Conservation (phyloP, 176 grass and related monocot genomes). For the Carex pumila region DNA sequence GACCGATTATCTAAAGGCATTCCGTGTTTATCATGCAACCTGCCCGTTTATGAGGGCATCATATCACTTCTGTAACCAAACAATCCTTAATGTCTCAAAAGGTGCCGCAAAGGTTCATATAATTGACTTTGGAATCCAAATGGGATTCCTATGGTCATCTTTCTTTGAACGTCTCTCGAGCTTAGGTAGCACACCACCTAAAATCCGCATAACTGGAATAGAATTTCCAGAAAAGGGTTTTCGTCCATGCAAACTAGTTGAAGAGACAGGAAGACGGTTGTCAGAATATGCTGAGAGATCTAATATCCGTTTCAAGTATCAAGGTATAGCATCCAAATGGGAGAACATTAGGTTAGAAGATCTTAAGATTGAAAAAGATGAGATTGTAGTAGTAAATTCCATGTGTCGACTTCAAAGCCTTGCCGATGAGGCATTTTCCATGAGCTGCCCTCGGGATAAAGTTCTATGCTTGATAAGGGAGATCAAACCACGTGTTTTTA, state of each 20-base stretch:
- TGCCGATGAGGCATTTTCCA: neutral
- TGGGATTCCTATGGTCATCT: no score
- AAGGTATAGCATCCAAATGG: slow-evolving; percentile 32
- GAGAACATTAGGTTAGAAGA: slow-evolving; percentile 31
- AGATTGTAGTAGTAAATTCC: slow-evolving; percentile 30
- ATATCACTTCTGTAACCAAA: neutral
- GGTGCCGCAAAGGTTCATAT: no score
- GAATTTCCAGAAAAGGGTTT: slow-evolving; percentile 35
- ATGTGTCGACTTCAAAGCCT: slow-evolving; percentile 25
- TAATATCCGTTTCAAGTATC: slow-evolving; percentile 28
- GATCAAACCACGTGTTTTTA: no score
- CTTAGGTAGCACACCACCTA: neutral
- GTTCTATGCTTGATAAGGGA: no score
- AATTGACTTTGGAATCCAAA: no score
- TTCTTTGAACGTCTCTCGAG: no score
- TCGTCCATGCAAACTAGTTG: slow-evolving; percentile 15
- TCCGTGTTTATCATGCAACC: slow-evolving; percentile 26
- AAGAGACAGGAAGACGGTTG: slow-evolving; percentile 35
- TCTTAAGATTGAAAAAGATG: slow-evolving; percentile 31
- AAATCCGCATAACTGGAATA: slow-evolving; percentile 37
- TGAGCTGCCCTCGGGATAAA: no score
- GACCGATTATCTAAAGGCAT: slow-evolving; percentile 39
- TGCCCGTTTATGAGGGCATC: slow-evolving; percentile 41
- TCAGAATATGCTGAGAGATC: slow-evolving; percentile 36
- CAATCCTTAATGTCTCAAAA: no score